Evolutionary conservation across 1,139 yeast genomes (phyloP).

Genomic region (Petasospora rhodanensis): DNA sequence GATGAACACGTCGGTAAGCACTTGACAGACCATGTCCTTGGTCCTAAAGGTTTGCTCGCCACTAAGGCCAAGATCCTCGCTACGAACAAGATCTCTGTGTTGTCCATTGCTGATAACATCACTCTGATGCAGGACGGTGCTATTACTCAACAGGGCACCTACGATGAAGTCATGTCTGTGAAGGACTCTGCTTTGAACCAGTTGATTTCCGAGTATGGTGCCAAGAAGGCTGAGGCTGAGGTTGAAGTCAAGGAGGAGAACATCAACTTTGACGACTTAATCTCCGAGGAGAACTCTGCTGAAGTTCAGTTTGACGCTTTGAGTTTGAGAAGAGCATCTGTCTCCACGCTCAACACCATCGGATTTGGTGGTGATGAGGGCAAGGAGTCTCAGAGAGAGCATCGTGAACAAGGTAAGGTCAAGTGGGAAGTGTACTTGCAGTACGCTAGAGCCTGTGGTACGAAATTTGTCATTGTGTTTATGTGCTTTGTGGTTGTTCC

Average conservation of each 20-base stretch:
- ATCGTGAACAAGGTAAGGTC: constrained; percentile 89
- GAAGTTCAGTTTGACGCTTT: constrained; percentile 26
- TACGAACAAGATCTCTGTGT: constrained; percentile 83
- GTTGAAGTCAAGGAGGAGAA: constrained; percentile 29
- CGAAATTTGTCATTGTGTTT: constrained; percentile 58
- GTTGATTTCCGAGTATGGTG: constrained; percentile 74
- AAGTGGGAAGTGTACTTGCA: constrained; percentile 81
- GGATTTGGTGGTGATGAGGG: constrained; percentile 38
- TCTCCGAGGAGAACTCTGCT: constrained; percentile 23
- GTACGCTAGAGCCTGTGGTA: constrained; percentile 86
- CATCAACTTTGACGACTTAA: constrained; percentile 30
- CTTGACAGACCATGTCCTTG: constrained; percentile 71
- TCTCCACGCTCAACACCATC: constrained; percentile 47
- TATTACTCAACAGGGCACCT: constrained; percentile 74
- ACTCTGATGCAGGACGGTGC: constrained; percentile 73
- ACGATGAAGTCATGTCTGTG: constrained; percentile 50
- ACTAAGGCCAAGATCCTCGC: constrained; percentile 79
- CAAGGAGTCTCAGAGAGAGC: constrained; percentile 55
- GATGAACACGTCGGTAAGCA: constrained; percentile 94
- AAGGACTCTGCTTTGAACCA: constrained; percentile 52
- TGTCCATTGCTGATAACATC: constrained; percentile 71
- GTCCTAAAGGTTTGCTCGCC: constrained; percentile 73
- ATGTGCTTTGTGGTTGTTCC: constrained; percentile 47
- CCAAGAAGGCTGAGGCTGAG: constrained; percentile 34
- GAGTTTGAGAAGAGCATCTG: constrained; percentile 69